These are phyloP conservation scores for Arthrobotrys musiformis DNA, from an alignment of 2,329 filamentous ascomycete species.

Conservation along the genomic window DNA sequence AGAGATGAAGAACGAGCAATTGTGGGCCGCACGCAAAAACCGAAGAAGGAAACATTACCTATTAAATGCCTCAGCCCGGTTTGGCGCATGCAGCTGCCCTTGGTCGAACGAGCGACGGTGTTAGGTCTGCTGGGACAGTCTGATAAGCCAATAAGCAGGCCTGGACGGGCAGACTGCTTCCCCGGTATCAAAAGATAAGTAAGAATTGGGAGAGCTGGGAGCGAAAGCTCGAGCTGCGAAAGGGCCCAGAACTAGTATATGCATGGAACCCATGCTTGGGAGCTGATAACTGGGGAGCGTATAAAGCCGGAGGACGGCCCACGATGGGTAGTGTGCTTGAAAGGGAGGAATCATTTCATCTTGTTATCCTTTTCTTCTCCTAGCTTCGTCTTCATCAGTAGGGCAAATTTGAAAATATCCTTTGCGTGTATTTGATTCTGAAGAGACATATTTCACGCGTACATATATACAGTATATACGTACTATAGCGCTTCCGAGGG, in stretches of 20 bases:
- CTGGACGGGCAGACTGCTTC: constrained; percentile 28
- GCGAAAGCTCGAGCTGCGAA: background rate
- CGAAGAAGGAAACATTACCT: constrained; percentile 22
- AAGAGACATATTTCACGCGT: too few relatives aligned
- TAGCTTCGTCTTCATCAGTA: background rate
- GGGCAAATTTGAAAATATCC: too few relatives aligned
- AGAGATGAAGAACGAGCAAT: background rate
- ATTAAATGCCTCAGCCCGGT: constrained; percentile 55
- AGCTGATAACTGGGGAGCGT: constrained; percentile 38
- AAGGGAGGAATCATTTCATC: background rate
- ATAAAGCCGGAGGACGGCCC: constrained; percentile 38
- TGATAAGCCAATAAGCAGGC: constrained; percentile 27
- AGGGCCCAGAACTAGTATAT: constrained; percentile 2
- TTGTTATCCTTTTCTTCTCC: background rate
- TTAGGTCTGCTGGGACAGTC: constrained; percentile 51
- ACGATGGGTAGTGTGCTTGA: constrained; percentile 2
- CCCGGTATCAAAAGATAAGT: constrained; percentile 42
- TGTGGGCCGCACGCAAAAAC: constrained; percentile 2
- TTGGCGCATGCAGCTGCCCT: constrained; percentile 40
- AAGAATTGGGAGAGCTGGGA: background rate
- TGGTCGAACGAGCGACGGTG: constrained; percentile 3
- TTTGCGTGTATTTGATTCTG: background rate
- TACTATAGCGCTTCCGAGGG: too few relatives aligned
- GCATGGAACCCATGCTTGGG: constrained; percentile 23
- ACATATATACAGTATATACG: too few relatives aligned